Conservation (phyloP, 1,139 yeast species). For the Suhomyces choctaworum region DNA sequence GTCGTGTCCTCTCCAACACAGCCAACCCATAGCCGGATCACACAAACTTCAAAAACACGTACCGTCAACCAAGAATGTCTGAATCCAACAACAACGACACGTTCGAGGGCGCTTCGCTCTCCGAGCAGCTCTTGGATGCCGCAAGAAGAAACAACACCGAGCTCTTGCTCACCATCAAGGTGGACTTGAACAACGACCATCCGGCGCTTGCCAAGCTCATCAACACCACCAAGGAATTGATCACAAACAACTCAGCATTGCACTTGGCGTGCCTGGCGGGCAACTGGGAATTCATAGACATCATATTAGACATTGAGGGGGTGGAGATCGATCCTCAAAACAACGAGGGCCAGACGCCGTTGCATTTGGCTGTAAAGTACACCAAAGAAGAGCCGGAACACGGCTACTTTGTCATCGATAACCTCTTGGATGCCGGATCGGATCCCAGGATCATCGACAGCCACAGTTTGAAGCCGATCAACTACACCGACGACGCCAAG, state of each 20-base stretch:
- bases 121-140: conserved; percentile 83
- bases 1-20: conserved; percentile 1
- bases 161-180: conserved; percentile 58
- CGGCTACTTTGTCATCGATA: conserved; percentile 77
- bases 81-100: conserved; percentile 55
- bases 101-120: conserved; percentile 66
- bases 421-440: conserved; percentile 88
- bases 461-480: conserved; percentile 68
- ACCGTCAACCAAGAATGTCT: conserved; percentile 6
- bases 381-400: conserved; percentile 79
- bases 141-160: conserved; percentile 88
- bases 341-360: conserved; percentile 82
- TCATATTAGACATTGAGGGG: conserved; percentile 81
- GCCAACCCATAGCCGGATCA: not conserved
- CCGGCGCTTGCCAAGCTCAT: conserved; percentile 57
- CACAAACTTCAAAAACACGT: not conserved
- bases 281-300: conserved; percentile 82
- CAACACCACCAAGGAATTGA: conserved; percentile 70
- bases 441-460: conserved; percentile 59
- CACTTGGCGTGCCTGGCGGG: conserved; percentile 84
- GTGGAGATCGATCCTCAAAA: conserved; percentile 85
- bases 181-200: conserved; percentile 45
- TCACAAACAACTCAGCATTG: conserved; percentile 75
- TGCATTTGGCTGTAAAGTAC: conserved; percentile 81
- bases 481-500: conserved; percentile 58